phyloP scores from a whole-genome alignment of 2,329 filamentous ascomycete species.

The Daldinia sp. region DNA sequence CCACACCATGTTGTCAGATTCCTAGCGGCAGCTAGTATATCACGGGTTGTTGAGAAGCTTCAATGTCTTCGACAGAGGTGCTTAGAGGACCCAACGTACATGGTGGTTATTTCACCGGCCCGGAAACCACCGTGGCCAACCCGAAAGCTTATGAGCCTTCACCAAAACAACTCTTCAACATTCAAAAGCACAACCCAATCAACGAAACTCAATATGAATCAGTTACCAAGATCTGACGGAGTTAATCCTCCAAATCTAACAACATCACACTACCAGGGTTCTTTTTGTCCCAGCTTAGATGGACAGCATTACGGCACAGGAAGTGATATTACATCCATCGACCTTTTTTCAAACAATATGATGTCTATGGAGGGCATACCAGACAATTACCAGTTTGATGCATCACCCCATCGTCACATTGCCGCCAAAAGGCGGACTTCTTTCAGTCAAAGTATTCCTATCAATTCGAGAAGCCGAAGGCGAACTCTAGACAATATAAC shows the following conservation, averaged over 20 bases:
- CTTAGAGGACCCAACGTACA: constrained; percentile 19
- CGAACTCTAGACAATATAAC: constrained; percentile 3
- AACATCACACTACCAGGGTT: neutral
- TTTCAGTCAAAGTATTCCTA: neutral
- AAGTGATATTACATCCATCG: neutral
- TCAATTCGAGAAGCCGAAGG: neutral
- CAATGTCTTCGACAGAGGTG: constrained; percentile 16
- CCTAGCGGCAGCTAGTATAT: constrained; percentile 31
- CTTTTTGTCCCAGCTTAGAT: neutral
- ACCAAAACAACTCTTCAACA: neutral
- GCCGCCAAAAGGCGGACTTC: neutral
- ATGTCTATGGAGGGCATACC: neutral
- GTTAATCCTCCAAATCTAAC: neutral
- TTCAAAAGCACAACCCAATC: neutral
- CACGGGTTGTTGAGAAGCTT: constrained; percentile 12
- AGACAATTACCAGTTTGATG: neutral
- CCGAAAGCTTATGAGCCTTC: neutral
- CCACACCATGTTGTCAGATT: constrained; percentile 20
- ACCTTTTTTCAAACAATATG: neutral
- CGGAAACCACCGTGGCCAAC: constrained; percentile 19
- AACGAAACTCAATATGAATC: constrained; percentile 12
- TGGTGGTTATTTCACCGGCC: constrained; percentile 10
- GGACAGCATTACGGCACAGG: neutral
- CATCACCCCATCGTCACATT: neutral
- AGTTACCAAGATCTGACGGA: constrained; percentile 2